Base-by-base conservation (phyloP, 768 basidiomycete genomes). In the Steccherinum ochraceum region DNA sequence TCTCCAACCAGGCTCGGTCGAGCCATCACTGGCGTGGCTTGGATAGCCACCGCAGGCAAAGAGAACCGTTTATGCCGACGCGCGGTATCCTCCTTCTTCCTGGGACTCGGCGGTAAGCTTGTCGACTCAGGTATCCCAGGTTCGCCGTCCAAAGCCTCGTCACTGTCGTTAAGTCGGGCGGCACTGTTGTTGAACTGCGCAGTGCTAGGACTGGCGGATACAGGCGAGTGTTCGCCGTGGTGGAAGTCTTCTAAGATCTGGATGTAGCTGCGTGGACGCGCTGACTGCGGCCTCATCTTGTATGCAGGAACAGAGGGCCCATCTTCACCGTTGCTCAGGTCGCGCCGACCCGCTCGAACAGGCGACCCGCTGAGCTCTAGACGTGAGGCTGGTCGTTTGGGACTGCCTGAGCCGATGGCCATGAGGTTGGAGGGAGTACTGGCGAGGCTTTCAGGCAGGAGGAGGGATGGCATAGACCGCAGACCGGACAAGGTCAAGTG, bases 31-130 rank as follows among this genome's bases (percentile, higher is more conserved):
- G 77, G 80, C 24, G 81, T 80, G 24, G 81, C 81, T 56, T 89
- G 86, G 63, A 90, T 56, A 30, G 84, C 86, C 30, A 91, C 72
- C n/a, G 85, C 85, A 43, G 88, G 86, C 46, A 86, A 53, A 45
- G 89, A 89, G 59, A 89, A 89, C 35, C 86, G 77, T 61, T 87
- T 86, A 59, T 71, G 72, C 58, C 80, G 65, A 56, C 83, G 68
- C 41, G 75, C 76, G 0, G 84, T 86, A 54, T 86, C 77, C 61
- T 86, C 86, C 58, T 63, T 72, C 52, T 72, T 58, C 45, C 66
- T 24, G 30, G 54, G 45, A 21, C 54, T 54, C 42, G 56, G 24
- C 2, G 58, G 49, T 12, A 46, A 25, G 52, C 60, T 59, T 18
- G 49, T 46, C 35, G 19, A 39, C 24, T 24, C 20, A 24, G 26